phyloP scores from a whole-genome alignment of 164 flowering plant genomes.

The Magnolia sinica region DNA sequence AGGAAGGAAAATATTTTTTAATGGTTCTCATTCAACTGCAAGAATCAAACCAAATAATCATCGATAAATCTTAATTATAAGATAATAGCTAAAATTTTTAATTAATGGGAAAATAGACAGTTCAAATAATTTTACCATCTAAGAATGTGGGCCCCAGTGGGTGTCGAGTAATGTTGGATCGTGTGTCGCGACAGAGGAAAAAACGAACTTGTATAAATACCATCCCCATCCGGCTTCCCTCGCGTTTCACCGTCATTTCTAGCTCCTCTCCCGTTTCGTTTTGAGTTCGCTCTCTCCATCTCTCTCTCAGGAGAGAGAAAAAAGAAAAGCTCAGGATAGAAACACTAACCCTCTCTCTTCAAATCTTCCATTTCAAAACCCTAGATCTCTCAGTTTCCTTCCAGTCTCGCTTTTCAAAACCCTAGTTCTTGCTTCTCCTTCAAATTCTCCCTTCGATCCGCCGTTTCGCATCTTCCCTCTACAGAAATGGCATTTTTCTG shows the following conservation, averaged over 20 bases:
- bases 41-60: too few relatives aligned
- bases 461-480: not conserved
- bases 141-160: not conserved
- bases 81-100: too few relatives aligned
- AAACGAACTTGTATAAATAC: not conserved
- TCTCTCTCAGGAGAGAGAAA: not conserved
- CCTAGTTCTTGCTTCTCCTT: not conserved
- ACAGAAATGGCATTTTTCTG: constrained; percentile 1
- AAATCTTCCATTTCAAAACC: not conserved
- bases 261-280: not conserved
- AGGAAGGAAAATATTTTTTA: too few relatives aligned
- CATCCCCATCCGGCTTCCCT: not conserved
- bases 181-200: not conserved
- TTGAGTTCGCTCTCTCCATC: not conserved
- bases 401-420: not conserved
- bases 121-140: not conserved
- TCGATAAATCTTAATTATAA: too few relatives aligned
- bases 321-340: not conserved
- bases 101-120: not conserved
- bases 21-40: too few relatives aligned
- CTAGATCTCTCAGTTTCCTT: not conserved
- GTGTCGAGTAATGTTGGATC: not conserved
- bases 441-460: not conserved
- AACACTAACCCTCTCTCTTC: not conserved
- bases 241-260: not conserved